Conservation (phyloP, 257 asterid species). For the Avicennia marina region DNA sequence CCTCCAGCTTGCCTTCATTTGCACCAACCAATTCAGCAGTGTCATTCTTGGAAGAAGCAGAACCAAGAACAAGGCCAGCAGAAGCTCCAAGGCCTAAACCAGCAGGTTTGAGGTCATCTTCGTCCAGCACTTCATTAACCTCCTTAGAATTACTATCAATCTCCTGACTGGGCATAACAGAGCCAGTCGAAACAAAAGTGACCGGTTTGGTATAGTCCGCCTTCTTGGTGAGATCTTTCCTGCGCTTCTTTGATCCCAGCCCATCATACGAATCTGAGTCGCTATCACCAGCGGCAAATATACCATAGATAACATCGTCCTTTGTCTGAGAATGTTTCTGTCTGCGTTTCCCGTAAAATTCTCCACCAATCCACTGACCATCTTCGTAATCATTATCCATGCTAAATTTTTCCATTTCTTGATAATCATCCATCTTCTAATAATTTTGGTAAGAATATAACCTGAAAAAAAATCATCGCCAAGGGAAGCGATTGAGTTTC, state of each 20-base stretch:
- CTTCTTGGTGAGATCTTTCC: slow-evolving; percentile 45
- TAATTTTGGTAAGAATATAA: not conserved
- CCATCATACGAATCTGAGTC: slow-evolving; percentile 64
- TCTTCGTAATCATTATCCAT: slow-evolving; percentile 84
- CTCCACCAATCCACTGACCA: slow-evolving; percentile 69
- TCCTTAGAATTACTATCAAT: slow-evolving; percentile 40
- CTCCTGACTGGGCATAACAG: slow-evolving; percentile 62
- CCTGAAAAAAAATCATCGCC: slow-evolving; percentile 16
- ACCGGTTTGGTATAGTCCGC: slow-evolving; percentile 71
- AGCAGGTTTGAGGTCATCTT: slow-evolving; percentile 31
- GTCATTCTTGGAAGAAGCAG: slow-evolving; percentile 30
- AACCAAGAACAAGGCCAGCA: slow-evolving; percentile 44
- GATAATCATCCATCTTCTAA: slow-evolving; percentile 63
- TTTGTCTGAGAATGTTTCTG: slow-evolving; percentile 61
- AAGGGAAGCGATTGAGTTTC: too few species aligned
- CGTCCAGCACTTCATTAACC: slow-evolving; percentile 35
- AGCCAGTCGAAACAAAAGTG: slow-evolving; percentile 60
- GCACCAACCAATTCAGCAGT: slow-evolving; percentile 6
- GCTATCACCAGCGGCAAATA: slow-evolving; percentile 71
- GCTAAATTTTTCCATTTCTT: slow-evolving; percentile 74
- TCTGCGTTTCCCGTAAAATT: slow-evolving; percentile 52
- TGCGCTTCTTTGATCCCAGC: slow-evolving; percentile 58
- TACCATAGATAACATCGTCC: slow-evolving; percentile 73
- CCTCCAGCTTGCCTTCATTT: slow-evolving; percentile 26
- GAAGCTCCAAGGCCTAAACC: slow-evolving; percentile 48